Evolutionary conservation across 352 stramenopile species (phyloP).

Genomic region (Globisporangium perplexum): DNA sequence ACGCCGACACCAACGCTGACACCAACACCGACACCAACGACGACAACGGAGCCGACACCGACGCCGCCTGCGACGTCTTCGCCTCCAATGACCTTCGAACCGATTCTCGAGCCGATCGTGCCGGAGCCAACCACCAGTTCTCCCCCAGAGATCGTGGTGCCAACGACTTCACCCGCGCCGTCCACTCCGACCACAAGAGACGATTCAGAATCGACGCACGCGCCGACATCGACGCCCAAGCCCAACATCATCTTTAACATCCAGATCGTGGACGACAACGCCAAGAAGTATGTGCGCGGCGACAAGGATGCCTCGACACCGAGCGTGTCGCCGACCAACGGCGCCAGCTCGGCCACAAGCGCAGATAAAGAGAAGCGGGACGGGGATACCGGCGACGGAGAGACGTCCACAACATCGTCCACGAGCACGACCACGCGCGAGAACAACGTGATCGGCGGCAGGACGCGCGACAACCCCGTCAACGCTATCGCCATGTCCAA

Average conservation of each 20-base stretch:
- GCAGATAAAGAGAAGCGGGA: not conserved
- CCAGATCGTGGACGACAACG: conserved; percentile 2
- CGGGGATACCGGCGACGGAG: not conserved
- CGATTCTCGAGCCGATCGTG: not conserved
- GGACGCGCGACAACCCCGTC: conserved; percentile 36
- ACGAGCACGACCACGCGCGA: not conserved
- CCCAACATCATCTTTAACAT: conserved; percentile 13
- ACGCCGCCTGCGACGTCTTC: not conserved
- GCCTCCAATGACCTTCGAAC: not conserved
- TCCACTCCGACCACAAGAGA: not conserved
- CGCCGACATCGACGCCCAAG: conserved; percentile 7
- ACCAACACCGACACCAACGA: not conserved
- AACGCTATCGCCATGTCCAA: conserved; percentile 38
- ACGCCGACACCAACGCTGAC: not conserved
- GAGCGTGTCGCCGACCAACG: not conserved
- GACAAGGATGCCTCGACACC: conserved; percentile 1
- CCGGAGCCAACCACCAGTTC: not conserved
- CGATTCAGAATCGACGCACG: not conserved
- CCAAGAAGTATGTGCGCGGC: conserved; percentile 12
- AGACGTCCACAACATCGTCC: conserved; percentile 1
- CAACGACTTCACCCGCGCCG: not conserved
- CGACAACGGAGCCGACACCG: conserved; percentile 1
- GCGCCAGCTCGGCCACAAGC: not conserved
- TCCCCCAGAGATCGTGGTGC: too few relatives aligned
- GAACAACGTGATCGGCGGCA: conserved; percentile 43